Percentiles rank a stretch among this genome's conserved stretches.
Evolutionary conservation across 306 rosid species (phyloP).

Genomic region (Cyclanthera cordifolia): DNA sequence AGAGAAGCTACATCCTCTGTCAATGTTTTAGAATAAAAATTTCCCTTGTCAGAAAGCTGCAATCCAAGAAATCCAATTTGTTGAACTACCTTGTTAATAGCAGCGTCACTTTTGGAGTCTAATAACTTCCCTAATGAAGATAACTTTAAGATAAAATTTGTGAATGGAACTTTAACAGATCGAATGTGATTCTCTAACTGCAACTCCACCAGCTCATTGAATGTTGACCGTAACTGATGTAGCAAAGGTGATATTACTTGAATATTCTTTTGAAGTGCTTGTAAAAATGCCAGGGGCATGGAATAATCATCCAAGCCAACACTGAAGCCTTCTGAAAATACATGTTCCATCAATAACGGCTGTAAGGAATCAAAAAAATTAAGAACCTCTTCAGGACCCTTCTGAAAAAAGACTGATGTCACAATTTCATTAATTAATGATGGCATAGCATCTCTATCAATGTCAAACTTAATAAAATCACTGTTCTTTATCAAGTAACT

Average conservation of each 20-base stretch:
- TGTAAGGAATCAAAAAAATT: slow-evolving; percentile 58
- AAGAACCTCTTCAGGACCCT: slow-evolving; percentile 68
- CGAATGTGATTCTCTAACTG: slow-evolving; percentile 57
- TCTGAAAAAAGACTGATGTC: slow-evolving; percentile 63
- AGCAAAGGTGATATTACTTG: slow-evolving; percentile 44
- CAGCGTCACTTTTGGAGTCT: slow-evolving; percentile 68
- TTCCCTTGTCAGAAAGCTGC: slow-evolving; percentile 70
- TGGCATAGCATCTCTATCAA: slow-evolving; percentile 38
- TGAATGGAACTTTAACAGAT: slow-evolving; percentile 34
- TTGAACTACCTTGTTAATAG: slow-evolving; percentile 59
- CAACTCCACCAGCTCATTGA: slow-evolving; percentile 57
- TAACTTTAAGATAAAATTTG: slow-evolving; percentile 44
- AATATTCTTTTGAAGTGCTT: slow-evolving; percentile 31
- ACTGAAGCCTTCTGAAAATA: slow-evolving; percentile 75
- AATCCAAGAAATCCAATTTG: slow-evolving; percentile 83
- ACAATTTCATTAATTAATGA: slow-evolving; percentile 58
- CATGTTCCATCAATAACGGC: slow-evolving; percentile 78
- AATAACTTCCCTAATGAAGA: slow-evolving; percentile 58
- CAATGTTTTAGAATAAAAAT: slow-evolving; percentile 66
- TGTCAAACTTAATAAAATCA: slow-evolving; percentile 47
- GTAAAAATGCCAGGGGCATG: slow-evolving; percentile 31
- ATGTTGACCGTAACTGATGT: slow-evolving; percentile 46
- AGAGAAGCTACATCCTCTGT: slow-evolving; percentile 63
- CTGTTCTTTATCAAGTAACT: slow-evolving; percentile 45
- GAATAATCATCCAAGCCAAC: slow-evolving; percentile 69